A percentile compares a stretch with the other conserved stretches of the same genome.
Evolutionary conservation across 345 rosid genomes (phyloP).

Genomic region (Mangifera indica): DNA sequence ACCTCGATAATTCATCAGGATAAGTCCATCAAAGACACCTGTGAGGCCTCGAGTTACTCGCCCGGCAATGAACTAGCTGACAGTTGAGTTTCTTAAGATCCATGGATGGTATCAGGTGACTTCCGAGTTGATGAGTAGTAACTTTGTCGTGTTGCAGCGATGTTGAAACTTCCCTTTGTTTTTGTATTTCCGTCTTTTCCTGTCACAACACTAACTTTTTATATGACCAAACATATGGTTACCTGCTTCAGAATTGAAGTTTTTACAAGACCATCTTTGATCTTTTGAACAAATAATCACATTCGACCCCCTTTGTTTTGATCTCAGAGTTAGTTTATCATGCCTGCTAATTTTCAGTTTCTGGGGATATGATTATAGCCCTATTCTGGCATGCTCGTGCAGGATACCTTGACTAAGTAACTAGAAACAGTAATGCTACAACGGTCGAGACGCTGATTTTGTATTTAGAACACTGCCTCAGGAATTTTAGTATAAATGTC

Average conservation of each 20-base stretch:
- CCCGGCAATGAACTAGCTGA: slow-evolving; percentile 34
- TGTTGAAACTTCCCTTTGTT: slow-evolving; percentile 38
- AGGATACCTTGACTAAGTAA: too few species aligned
- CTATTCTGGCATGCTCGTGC: too few species aligned
- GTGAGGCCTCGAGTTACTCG: slow-evolving; percentile 72
- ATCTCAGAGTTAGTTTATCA: too few species aligned
- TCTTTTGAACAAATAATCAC: not conserved
- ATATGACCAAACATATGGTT: not conserved
- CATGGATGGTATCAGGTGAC: slow-evolving; percentile 32
- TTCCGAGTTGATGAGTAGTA: slow-evolving; percentile 22
- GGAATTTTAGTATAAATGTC: too few species aligned
- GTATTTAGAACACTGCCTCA: too few species aligned
- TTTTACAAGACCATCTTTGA: not conserved
- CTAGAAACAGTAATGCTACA: too few species aligned
- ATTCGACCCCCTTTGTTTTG: not conserved
- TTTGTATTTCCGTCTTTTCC: slow-evolving; percentile 38
- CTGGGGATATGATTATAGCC: not conserved
- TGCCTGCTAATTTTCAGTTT: not conserved
- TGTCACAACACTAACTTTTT: slow-evolving; percentile 29
- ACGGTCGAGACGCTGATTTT: too few species aligned
- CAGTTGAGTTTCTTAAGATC: slow-evolving; percentile 22
- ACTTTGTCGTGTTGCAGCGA: slow-evolving; percentile 39
- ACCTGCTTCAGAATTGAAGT: not conserved
- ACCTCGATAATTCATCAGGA: slow-evolving; percentile 37
- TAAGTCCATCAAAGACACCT: slow-evolving; percentile 84